These are phyloP conservation scores for Calonectria hongkongensis DNA, from an alignment of 2,329 filamentous ascomycete genomes.

Conservation along the genomic window DNA sequence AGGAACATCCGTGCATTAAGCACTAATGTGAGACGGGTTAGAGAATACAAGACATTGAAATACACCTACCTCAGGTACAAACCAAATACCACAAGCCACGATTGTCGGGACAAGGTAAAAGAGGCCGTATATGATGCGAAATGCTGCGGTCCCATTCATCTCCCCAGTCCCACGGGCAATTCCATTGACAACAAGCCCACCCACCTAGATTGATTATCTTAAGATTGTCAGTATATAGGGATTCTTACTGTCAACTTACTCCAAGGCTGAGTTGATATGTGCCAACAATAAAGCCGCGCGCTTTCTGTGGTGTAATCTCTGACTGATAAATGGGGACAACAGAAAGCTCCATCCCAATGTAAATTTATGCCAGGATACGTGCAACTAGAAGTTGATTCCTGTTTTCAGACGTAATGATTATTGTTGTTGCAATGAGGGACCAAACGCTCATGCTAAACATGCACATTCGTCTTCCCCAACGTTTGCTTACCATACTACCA, in stretches of 20 bases:
- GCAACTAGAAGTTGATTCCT: conserved; percentile 59
- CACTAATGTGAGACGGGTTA: no score
- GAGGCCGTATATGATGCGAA: not conserved
- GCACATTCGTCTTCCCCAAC: conserved; percentile 58
- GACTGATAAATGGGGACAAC: conserved; percentile 60
- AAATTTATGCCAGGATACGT: conserved; percentile 61
- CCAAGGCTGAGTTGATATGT: conserved; percentile 35
- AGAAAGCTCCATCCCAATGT: conserved; percentile 63
- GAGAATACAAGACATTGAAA: no score
- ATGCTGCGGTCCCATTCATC: not conserved
- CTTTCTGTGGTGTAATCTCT: conserved; percentile 55
- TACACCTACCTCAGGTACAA: not conserved
- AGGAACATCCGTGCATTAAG: no score
- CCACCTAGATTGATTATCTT: not conserved
- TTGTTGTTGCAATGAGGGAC: conserved; percentile 57
- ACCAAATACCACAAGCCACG: not conserved
- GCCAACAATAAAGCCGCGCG: conserved; percentile 58
- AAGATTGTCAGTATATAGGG: not conserved
- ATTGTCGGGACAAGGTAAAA: not conserved
- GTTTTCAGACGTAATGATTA: conserved; percentile 57
- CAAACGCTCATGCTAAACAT: conserved; percentile 62
- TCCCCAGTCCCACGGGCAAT: not conserved
- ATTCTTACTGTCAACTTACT: not conserved
- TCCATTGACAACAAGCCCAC: not conserved
- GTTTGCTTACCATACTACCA: conserved; percentile 56